phyloP scores from a whole-genome alignment of 345 rosid species.

The Odontarrhena argentea region DNA sequence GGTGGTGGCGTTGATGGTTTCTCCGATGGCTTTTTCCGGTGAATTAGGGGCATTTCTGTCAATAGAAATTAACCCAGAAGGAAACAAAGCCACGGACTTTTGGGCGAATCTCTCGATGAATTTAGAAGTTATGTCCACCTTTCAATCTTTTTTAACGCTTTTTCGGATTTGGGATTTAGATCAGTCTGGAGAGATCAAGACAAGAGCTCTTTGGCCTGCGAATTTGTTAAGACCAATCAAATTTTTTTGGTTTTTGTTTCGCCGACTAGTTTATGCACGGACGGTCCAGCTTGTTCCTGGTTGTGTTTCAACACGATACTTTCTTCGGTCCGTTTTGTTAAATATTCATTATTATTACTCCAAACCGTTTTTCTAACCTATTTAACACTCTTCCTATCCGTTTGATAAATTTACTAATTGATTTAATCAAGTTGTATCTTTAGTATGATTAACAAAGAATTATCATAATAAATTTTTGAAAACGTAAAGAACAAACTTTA shows the following conservation, averaged over 20 bases:
- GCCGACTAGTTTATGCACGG: not conserved
- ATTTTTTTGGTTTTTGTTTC: not conserved
- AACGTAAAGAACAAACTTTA: no score
- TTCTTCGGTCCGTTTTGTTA: no score
- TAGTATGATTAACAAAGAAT: no score
- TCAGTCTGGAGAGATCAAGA: constrained; percentile 28
- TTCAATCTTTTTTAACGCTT: not conserved
- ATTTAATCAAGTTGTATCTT: no score
- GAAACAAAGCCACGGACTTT: constrained; percentile 12
- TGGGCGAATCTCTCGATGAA: not conserved
- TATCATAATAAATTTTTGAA: no score
- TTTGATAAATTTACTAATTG: no score
- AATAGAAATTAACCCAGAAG: not conserved
- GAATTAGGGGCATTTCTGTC: constrained; percentile 33
- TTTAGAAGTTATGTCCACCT: constrained; percentile 13
- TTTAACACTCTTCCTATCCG: no score
- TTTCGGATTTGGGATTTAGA: constrained; percentile 29
- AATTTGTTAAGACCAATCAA: constrained; percentile 29
- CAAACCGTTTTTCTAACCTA: no score
- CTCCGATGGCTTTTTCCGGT: constrained; percentile 39
- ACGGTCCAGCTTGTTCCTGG: no score
- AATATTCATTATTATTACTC: no score
- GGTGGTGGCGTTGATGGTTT: constrained; percentile 12
- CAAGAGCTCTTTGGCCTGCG: constrained; percentile 32
- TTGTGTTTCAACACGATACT: no score